Evolutionary conservation across 768 basidiomycete species (phyloP).

Genomic region (Lactarius indigo): DNA sequence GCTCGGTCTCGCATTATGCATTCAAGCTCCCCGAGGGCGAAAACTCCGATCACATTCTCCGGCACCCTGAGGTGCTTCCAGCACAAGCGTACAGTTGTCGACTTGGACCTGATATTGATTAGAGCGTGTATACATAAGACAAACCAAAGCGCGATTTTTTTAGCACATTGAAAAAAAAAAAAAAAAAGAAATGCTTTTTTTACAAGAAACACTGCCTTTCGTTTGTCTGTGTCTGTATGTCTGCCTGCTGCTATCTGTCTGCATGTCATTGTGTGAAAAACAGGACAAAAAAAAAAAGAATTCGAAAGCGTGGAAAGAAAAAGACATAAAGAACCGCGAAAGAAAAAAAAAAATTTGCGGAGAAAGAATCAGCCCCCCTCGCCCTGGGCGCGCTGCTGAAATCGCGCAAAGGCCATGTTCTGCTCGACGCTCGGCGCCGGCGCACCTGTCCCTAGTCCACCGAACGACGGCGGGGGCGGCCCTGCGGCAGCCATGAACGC

Average conservation of each 20-base stretch:
- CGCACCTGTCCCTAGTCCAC: slow-evolving; percentile 27
- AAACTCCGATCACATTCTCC: too few species aligned
- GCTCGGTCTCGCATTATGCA: too few species aligned
- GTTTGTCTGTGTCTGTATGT: neutral
- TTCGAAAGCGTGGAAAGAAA: neutral
- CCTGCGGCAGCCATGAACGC: slow-evolving; percentile 39
- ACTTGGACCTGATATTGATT: too few species aligned
- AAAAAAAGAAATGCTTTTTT: neutral
- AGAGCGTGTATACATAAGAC: neutral
- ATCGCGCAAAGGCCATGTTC: slow-evolving; percentile 77
- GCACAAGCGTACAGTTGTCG: too few species aligned
- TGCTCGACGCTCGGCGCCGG: slow-evolving; percentile 74
- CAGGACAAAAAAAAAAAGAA: neutral
- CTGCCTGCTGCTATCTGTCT: neutral
- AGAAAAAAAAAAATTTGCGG: too few species aligned
- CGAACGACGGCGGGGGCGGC: slow-evolving; percentile 36
- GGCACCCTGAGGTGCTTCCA: too few species aligned
- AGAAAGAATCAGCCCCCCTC: neutral
- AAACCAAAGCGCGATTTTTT: neutral
- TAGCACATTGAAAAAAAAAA: neutral
- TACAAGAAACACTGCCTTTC: neutral
- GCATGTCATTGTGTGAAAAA: neutral
- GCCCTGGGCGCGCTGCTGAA: slow-evolving; percentile 32
- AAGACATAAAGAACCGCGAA: neutral
- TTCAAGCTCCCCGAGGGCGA: too few species aligned